These are phyloP conservation scores for Saccharomyces uvarum DNA, from an alignment of 1,139 yeast genomes.

Conservation along the genomic window DNA sequence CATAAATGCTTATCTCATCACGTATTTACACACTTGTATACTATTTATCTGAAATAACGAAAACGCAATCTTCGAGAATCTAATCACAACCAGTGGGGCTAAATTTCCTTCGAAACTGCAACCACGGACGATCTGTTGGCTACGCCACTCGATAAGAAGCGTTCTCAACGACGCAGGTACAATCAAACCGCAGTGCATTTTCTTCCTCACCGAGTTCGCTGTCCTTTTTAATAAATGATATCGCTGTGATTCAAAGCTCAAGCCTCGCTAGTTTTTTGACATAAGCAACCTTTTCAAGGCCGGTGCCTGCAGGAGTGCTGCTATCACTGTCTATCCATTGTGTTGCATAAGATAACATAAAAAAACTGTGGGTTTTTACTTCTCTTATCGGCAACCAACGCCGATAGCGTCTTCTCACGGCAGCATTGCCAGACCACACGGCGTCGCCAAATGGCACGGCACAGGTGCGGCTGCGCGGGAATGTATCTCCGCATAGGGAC, in stretches of 20 bases:
- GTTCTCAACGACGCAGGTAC: neutral
- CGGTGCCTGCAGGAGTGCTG: neutral
- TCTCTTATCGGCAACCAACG: neutral
- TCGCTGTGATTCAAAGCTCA: neutral
- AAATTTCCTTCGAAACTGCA: neutral
- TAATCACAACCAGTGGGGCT: neutral
- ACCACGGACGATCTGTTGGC: neutral
- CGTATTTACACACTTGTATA: neutral
- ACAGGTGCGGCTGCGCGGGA: neutral
- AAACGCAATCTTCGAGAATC: neutral
- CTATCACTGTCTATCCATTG: neutral
- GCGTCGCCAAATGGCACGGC: neutral
- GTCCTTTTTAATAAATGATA: no score
- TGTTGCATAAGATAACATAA: neutral
- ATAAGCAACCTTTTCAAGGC: neutral
- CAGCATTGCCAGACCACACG: neutral
- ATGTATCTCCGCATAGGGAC: neutral
- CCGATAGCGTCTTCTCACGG: neutral
- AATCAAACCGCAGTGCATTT: neutral
- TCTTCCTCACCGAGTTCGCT: neutral
- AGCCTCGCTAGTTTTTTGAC: neutral
- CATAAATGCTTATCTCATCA: constrained; percentile 37
- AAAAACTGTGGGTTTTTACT: neutral
- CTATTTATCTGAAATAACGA: neutral
- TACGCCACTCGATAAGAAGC: neutral